phyloP scores from a whole-genome alignment of 192 early-diverging fungal species.

The Coemansia sp. region DNA sequence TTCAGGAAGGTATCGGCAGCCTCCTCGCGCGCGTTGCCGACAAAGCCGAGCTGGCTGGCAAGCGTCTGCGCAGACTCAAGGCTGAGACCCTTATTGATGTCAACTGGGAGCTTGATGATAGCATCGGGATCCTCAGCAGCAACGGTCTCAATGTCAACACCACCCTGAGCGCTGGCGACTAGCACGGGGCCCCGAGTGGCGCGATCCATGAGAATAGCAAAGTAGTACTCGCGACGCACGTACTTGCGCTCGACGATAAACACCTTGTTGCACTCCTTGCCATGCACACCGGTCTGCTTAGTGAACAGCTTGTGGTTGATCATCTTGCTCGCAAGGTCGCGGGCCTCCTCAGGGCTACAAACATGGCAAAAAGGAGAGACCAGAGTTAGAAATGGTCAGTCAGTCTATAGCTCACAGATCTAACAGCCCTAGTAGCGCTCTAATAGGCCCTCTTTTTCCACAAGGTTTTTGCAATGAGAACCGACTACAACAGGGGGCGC shows the following conservation, averaged over 20 bases:
- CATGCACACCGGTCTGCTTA: slow-evolving; percentile 95
- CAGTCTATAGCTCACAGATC: not conserved
- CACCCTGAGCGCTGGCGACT: slow-evolving; percentile 95
- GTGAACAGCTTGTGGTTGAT: slow-evolving; percentile 96
- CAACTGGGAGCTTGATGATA: slow-evolving; percentile 87
- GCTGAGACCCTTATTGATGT: slow-evolving; percentile 81
- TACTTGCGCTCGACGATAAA: slow-evolving; percentile 97
- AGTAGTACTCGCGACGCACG: slow-evolving; percentile 97
- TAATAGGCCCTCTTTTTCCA: not conserved
- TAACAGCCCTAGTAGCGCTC: not conserved
- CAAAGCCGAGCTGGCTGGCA: slow-evolving; percentile 89
- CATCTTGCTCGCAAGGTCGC: slow-evolving; percentile 91
- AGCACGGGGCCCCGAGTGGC: slow-evolving; percentile 91
- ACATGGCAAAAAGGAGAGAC: slow-evolving; percentile 1
- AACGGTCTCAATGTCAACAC: slow-evolving; percentile 97
- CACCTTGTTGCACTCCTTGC: slow-evolving; percentile 91
- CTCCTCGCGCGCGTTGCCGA: slow-evolving; percentile 70
- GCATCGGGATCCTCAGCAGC: slow-evolving; percentile 95
- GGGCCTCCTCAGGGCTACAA: slow-evolving; percentile 78
- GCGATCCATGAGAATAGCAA: slow-evolving; percentile 98
- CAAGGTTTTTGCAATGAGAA: not conserved
- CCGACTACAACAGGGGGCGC: not conserved
- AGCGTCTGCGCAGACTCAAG: slow-evolving; percentile 71
- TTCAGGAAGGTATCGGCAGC: slow-evolving; percentile 89
- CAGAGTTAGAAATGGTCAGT: not conserved